Percentiles rank a stretch among this genome's conserved stretches.
phyloP scores from a whole-genome alignment of 345 rosid genomes.

The Citrus reticulata region DNA sequence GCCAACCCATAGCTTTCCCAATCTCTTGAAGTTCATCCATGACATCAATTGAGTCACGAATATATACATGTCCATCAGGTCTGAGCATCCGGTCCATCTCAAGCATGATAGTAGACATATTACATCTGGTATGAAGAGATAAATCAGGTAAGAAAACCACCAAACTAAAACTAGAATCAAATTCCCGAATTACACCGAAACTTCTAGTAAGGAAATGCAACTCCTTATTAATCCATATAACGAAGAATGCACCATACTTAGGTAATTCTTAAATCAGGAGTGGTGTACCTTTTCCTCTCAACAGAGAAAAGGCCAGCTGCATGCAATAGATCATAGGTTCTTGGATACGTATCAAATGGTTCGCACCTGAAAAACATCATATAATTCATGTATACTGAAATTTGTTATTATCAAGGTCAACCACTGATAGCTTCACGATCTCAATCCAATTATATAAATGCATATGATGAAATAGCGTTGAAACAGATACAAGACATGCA shows the following conservation, averaged over 20 bases:
- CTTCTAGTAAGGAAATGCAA: not conserved
- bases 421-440: not conserved
- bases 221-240: not conserved
- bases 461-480: not conserved
- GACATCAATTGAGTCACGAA: slow-evolving; percentile 69
- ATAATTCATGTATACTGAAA: not conserved
- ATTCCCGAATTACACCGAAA: not conserved
- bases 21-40: slow-evolving; percentile 78
- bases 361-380: slow-evolving; percentile 69
- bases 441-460: not conserved
- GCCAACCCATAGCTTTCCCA: slow-evolving; percentile 89
- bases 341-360: slow-evolving; percentile 91
- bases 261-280: not conserved
- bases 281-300: slow-evolving; percentile 75
- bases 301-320: slow-evolving; percentile 89
- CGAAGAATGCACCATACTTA: not conserved
- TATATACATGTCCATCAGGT: slow-evolving; percentile 90
- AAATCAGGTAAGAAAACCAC: not conserved
- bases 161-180: not conserved
- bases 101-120: slow-evolving; percentile 82
- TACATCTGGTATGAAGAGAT: slow-evolving; percentile 53
- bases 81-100: slow-evolving; percentile 98
- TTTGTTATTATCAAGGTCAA: not conserved
- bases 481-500: not conserved
- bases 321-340: slow-evolving; percentile 86